phyloP scores from a whole-genome alignment of 805 yeast genomes.

The Kuraishia cidri region DNA sequence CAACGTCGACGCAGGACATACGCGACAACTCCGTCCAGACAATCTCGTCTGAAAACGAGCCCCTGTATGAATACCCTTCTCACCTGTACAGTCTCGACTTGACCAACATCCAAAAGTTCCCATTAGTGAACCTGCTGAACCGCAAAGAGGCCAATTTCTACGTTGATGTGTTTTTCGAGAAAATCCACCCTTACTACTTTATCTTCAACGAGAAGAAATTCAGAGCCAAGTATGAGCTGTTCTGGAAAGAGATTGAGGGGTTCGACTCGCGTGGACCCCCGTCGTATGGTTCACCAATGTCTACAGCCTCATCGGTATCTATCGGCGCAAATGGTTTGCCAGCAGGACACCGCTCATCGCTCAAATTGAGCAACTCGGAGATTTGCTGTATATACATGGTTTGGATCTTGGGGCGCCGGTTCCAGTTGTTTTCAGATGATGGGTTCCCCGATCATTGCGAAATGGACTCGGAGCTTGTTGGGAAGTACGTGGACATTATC shows the following conservation, averaged over 20 bases:
- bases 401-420: constrained; percentile 30
- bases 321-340: no score
- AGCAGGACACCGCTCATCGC: no score
- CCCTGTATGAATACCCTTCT: constrained; percentile 19
- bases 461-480: constrained; percentile 8
- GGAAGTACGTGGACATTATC: constrained; percentile 28
- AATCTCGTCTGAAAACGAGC: constrained; percentile 23
- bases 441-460: constrained; percentile 8
- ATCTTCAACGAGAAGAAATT: constrained; percentile 22
- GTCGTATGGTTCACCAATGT: no score
- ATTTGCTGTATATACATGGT: constrained; percentile 38
- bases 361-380: constrained; percentile 19
- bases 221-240: constrained; percentile 14
- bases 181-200: constrained; percentile 24
- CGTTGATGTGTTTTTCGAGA: constrained; percentile 21
- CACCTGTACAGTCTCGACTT: constrained; percentile 20
- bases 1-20: constrained; percentile 22
- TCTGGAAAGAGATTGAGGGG: constrained; percentile 16
- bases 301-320: no score
- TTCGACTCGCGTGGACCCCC: constrained; percentile 4
- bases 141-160: constrained; percentile 19
- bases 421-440: constrained; percentile 17
- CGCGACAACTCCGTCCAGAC: constrained; percentile 22
- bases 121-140: constrained; percentile 23
- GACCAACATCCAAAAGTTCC: constrained; percentile 24